phyloP scores from a whole-genome alignment of 768 basidiomycete genomes.

The Melanogaster broomeanus region DNA sequence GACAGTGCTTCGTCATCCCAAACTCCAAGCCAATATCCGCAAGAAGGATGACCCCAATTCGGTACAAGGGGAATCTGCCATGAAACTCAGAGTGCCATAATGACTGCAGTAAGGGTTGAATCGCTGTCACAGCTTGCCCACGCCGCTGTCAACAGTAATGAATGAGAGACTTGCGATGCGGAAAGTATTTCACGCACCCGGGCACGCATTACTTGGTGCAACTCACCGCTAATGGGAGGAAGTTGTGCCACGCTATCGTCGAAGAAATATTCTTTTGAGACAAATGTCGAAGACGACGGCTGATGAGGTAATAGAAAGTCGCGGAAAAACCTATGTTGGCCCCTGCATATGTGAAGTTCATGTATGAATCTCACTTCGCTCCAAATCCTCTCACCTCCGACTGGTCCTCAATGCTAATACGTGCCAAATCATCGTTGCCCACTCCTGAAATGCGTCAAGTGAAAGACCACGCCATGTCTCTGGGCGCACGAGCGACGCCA shows the following conservation, averaged over 20 bases:
- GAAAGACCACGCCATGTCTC: constrained; percentile 69
- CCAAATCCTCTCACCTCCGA: constrained; percentile 52
- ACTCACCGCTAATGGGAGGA: constrained; percentile 42
- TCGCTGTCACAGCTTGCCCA: constrained; percentile 60
- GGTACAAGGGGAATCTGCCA: constrained; percentile 63
- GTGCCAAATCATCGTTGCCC: constrained; percentile 81
- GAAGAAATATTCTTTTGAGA: constrained; percentile 59
- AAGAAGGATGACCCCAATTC: constrained; percentile 68
- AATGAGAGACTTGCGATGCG: constrained; percentile 9
- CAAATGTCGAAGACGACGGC: constrained; percentile 52
- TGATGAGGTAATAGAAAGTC: constrained; percentile 64
- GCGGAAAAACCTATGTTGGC: constrained; percentile 64
- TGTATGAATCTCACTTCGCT: not conserved
- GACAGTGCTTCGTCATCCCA: constrained; percentile 67
- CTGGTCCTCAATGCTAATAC: constrained; percentile 66
- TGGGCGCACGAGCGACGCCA: constrained; percentile 66
- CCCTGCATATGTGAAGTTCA: constrained; percentile 35
- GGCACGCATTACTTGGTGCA: constrained; percentile 44
- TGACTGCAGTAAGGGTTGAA: constrained; percentile 68
- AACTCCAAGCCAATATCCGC: constrained; percentile 81
- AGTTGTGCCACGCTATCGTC: constrained; percentile 34
- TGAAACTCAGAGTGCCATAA: constrained; percentile 84
- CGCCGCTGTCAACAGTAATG: constrained; percentile 46
- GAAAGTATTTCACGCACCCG: constrained; percentile 34
- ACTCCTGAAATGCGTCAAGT: constrained; percentile 64